These are phyloP conservation scores for Cladosporium halotolerans DNA, from an alignment of 2,329 filamentous ascomycete species.

Conservation along the genomic window DNA sequence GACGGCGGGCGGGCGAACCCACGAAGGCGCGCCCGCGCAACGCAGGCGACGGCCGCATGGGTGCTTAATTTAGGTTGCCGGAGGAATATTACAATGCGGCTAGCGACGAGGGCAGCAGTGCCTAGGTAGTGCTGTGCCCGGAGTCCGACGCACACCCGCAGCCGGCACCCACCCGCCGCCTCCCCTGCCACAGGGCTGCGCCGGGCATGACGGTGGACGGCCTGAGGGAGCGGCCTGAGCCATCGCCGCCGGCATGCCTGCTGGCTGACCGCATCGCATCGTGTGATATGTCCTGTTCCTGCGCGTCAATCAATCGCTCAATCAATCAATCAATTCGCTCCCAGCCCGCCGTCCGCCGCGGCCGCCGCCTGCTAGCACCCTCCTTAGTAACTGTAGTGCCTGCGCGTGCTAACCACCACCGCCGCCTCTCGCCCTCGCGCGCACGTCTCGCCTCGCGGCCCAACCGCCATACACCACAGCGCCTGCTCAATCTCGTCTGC, in stretches of 20 bases:
- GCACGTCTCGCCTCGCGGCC: constrained; percentile 9
- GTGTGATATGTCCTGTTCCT: no score
- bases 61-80: constrained; percentile 11
- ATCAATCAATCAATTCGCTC: no score
- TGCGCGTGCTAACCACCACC: no score
- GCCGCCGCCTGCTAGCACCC: no score
- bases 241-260: no score
- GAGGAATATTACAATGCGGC: constrained; percentile 5
- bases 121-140: neutral
- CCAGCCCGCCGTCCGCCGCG: no score
- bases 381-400: no score
- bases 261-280: no score
- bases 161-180: neutral
- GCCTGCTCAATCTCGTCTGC: constrained; percentile 10
- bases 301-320: no score
- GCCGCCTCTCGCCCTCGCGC: constrained; percentile 1
- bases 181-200: neutral
- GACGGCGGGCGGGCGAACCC: no score
- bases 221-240: neutral
- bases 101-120: neutral
- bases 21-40: no score
- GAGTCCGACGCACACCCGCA: neutral
- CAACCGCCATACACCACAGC: neutral
- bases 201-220: neutral
- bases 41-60: neutral